These are phyloP conservation scores for Paramecium pentaurelia DNA, from an alignment of 73 alveolate genomes.

Conservation along the genomic window DNA sequence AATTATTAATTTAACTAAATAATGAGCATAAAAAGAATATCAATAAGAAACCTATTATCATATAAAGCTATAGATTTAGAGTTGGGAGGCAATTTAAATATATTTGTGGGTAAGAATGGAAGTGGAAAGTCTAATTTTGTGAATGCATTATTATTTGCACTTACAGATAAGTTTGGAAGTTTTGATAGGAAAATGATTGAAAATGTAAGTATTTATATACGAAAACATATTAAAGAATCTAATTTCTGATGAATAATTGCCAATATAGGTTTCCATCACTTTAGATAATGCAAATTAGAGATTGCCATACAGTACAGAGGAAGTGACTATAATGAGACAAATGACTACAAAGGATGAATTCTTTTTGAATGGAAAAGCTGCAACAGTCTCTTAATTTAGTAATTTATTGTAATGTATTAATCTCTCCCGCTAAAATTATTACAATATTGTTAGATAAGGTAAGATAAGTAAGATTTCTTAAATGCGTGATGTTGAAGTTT, in stretches of 20 bases:
- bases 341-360: background rate
- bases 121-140: conserved; percentile 45
- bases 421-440: conserved; percentile 19
- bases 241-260: background rate
- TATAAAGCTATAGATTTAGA: background rate
- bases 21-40: background rate
- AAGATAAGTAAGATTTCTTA: background rate
- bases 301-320: background rate
- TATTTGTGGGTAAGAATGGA: conserved; percentile 20
- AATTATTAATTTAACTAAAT: background rate
- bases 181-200: background rate
- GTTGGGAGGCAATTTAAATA: background rate
- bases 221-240: background rate
- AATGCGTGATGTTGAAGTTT: background rate
- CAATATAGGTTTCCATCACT: background rate
- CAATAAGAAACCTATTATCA: background rate
- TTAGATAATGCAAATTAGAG: background rate
- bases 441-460: conserved; percentile 27
- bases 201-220: background rate
- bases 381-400: background rate
- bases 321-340: background rate
- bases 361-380: background rate
- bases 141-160: background rate
- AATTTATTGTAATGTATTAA: background rate
- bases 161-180: background rate